A percentile compares a stretch with the other conserved stretches of the same genome.
These are phyloP conservation scores for Nicotiana obtusifolia DNA, from an alignment of 257 asterid genomes.

Conservation along the genomic window DNA sequence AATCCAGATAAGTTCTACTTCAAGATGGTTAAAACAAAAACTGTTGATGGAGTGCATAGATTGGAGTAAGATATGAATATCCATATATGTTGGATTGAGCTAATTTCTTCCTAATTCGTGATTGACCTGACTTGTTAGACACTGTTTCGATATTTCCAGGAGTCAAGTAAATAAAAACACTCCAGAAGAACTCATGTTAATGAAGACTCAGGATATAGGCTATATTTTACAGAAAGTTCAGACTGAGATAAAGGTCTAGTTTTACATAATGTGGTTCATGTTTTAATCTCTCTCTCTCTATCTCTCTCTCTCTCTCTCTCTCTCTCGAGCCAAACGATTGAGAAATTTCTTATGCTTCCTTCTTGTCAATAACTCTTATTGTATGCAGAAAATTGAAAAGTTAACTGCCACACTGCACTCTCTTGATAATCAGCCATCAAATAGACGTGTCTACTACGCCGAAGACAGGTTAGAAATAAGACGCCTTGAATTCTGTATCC, in stretches of 20 bases:
- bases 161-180: slow-evolving; percentile 62
- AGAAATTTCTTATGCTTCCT: background rate
- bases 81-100: background rate
- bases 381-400: slow-evolving; percentile 69
- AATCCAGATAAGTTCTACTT: slow-evolving; percentile 89
- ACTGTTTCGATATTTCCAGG: slow-evolving; percentile 31
- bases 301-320: background rate
- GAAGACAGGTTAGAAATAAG: slow-evolving; percentile 53
- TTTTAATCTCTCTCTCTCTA: background rate
- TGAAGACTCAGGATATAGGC: slow-evolving; percentile 87
- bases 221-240: slow-evolving; percentile 72
- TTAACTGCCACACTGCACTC: slow-evolving; percentile 46
- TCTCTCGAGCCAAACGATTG: background rate
- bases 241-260: slow-evolving; percentile 63
- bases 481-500: slow-evolving; percentile 1
- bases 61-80: slow-evolving; percentile 40
- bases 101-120: background rate
- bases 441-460: slow-evolving; percentile 60
- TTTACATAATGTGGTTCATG: background rate
- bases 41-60: slow-evolving; percentile 57
- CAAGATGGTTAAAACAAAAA: slow-evolving; percentile 57
- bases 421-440: slow-evolving; percentile 43
- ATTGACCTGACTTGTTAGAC: slow-evolving; percentile 14
- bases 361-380: slow-evolving; percentile 3
- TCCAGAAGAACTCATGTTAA: slow-evolving; percentile 67